A percentile compares a stretch with the other conserved stretches of the same genome.
Conservation (phyloP, 768 basidiomycete species). For the Holtermanniella nyarrowii region DNA sequence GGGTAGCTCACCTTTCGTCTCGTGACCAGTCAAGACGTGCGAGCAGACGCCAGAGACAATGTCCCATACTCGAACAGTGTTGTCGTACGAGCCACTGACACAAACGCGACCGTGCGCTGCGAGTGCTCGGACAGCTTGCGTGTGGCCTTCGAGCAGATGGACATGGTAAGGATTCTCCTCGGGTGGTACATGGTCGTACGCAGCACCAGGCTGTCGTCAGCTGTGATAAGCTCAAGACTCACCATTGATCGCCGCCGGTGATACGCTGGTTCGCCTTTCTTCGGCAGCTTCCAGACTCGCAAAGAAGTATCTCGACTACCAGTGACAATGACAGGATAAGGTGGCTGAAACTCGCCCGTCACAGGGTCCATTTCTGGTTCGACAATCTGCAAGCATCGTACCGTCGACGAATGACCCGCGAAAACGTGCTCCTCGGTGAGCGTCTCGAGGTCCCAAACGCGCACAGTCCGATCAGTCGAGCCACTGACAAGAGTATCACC, state of each 20-base stretch:
- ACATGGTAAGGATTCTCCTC: slow-evolving; percentile 79
- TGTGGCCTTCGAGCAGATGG: slow-evolving; percentile 73
- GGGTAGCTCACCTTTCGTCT: slow-evolving; percentile 64
- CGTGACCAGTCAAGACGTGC: slow-evolving; percentile 73
- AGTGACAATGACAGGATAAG: slow-evolving; percentile 61
- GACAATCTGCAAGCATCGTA: slow-evolving; percentile 89
- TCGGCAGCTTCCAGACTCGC: slow-evolving; percentile 58
- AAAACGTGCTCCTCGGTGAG: slow-evolving; percentile 85
- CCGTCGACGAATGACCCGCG: slow-evolving; percentile 91
- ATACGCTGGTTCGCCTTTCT: slow-evolving; percentile 51
- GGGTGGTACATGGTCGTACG: slow-evolving; percentile 11
- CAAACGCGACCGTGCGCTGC: slow-evolving; percentile 80
- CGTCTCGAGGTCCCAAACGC: slow-evolving; percentile 76
- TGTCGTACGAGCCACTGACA: slow-evolving; percentile 93
- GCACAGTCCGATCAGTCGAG: slow-evolving; percentile 83
- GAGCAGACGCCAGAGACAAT: slow-evolving; percentile 70
- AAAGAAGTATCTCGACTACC: slow-evolving; percentile 60
- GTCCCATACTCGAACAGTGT: slow-evolving; percentile 91
- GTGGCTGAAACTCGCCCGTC: slow-evolving; percentile 56
- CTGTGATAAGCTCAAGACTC: slow-evolving; percentile 3
- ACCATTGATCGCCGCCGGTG: slow-evolving; percentile 5
- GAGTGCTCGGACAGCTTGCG: slow-evolving; percentile 82
- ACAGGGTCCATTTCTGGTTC: slow-evolving; percentile 80
- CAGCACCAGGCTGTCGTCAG: background rate
- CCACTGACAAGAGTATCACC: slow-evolving; percentile 68